A percentile compares a stretch with the other conserved stretches of the same genome.
Conservation (phyloP, 208 protist genomes). For the Crithidia sp. region DNA sequence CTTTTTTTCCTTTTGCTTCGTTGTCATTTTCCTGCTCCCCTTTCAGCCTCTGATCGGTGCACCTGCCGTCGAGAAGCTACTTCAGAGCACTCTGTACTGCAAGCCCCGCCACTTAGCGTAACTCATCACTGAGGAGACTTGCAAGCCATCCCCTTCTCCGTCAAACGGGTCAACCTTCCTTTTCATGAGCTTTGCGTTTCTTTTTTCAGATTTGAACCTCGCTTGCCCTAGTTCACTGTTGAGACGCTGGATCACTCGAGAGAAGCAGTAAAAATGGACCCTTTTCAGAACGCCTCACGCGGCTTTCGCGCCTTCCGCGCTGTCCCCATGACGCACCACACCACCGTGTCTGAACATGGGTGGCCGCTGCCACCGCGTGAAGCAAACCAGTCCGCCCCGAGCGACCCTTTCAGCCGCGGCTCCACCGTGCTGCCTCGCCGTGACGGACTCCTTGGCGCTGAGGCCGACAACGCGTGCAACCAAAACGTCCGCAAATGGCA, state of each 20-base stretch:
- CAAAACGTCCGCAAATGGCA: conserved; percentile 32
- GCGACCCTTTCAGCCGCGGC: not conserved
- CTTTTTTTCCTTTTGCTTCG: too few species aligned
- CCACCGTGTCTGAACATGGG: not conserved
- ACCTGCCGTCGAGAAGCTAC: too few species aligned
- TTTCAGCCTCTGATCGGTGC: too few species aligned
- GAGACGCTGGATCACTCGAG: too few species aligned
- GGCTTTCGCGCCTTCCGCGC: conserved; percentile 16
- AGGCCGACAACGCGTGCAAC: not conserved
- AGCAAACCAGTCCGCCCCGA: not conserved
- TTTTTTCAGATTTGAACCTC: not conserved
- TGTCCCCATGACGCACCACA: conserved; percentile 37
- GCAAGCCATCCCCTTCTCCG: too few species aligned
- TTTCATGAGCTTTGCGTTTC: not conserved
- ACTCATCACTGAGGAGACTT: too few species aligned
- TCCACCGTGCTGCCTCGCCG: not conserved
- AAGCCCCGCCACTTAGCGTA: too few species aligned
- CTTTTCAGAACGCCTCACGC: conserved; percentile 12
- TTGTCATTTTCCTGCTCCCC: too few species aligned
- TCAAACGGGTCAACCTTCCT: not conserved
- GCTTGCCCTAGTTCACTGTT: not conserved
- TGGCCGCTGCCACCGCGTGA: not conserved
- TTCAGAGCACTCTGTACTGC: too few species aligned
- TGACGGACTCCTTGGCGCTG: not conserved
- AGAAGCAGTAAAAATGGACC: conserved; percentile 21